These are phyloP conservation scores for Solanum paucissectum DNA, from an alignment of 257 asterid genomes.

Conservation along the genomic window DNA sequence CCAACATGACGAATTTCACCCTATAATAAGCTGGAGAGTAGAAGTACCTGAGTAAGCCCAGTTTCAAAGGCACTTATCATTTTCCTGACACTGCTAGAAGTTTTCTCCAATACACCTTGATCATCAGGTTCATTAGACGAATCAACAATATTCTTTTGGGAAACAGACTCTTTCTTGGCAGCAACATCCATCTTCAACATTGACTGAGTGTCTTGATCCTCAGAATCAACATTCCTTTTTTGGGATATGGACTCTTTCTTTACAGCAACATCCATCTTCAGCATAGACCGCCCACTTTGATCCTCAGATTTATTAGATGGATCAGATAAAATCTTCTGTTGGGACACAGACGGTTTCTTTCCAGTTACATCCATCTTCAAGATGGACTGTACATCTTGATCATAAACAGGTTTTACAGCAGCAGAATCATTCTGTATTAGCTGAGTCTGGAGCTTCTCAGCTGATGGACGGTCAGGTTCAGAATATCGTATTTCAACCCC, in stretches of 20 bases:
- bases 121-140: constrained; percentile 11
- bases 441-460: constrained; percentile 14
- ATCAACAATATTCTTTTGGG: constrained; percentile 13
- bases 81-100: constrained; percentile 61
- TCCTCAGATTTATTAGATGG: background rate
- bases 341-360: constrained; percentile 5
- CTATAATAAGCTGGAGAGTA: background rate
- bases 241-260: constrained; percentile 7
- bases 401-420: background rate
- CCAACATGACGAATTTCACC: background rate
- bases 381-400: constrained; percentile 6
- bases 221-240: constrained; percentile 12
- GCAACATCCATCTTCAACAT: constrained; percentile 5
- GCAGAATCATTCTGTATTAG: background rate
- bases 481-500: constrained; percentile 10
- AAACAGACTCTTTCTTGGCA: constrained; percentile 8
- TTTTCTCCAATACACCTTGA: constrained; percentile 22
- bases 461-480: constrained; percentile 8
- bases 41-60: constrained; percentile 50
- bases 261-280: constrained; percentile 6
- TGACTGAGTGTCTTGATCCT: background rate
- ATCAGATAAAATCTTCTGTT: constrained; percentile 11
- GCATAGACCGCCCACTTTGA: background rate
- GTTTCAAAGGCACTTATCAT: constrained; percentile 75
- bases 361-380: constrained; percentile 7